These are phyloP conservation scores for Emmonsiellopsis sp. DNA, from an alignment of 2,329 filamentous ascomycete genomes.

Conservation along the genomic window DNA sequence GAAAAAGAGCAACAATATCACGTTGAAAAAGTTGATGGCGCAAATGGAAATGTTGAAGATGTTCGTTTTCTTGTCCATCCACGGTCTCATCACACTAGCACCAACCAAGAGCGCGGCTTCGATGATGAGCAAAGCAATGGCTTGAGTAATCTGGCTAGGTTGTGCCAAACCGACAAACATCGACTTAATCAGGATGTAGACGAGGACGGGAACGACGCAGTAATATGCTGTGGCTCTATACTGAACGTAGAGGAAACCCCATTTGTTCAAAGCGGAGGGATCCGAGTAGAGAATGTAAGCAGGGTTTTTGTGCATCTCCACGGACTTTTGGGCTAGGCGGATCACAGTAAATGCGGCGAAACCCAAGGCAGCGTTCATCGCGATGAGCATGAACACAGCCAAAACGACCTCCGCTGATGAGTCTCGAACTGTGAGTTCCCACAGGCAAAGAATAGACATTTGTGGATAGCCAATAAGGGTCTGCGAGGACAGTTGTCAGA, in stretches of 20 bases:
- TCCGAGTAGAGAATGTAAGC: constrained; percentile 96
- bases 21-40: constrained; percentile 81
- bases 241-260: constrained; percentile 96
- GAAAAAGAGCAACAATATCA: constrained; percentile 83
- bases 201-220: constrained; percentile 73
- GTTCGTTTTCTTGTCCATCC: constrained; percentile 99
- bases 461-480: constrained; percentile 86
- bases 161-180: constrained; percentile 83
- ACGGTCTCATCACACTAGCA: constrained; percentile 74
- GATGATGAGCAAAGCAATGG: constrained; percentile 71
- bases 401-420: constrained; percentile 79
- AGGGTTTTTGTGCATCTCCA: constrained; percentile 87
- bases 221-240: constrained; percentile 95
- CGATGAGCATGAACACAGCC: constrained; percentile 80
- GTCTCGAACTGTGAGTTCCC: constrained; percentile 83
- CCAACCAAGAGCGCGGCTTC: constrained; percentile 70
- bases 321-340: constrained; percentile 76
- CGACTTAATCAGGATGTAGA: constrained; percentile 75
- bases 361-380: constrained; percentile 64
- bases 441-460: constrained; percentile 81
- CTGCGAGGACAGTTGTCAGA: constrained; percentile 16
- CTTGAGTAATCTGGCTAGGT: constrained; percentile 60
- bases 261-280: constrained; percentile 88
- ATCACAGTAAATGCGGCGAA: constrained; percentile 91
- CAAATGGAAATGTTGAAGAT: constrained; percentile 91